These are phyloP conservation scores for Calonectria pseudoreteaudii DNA, from an alignment of 2,329 filamentous ascomycete genomes.

Conservation along the genomic window DNA sequence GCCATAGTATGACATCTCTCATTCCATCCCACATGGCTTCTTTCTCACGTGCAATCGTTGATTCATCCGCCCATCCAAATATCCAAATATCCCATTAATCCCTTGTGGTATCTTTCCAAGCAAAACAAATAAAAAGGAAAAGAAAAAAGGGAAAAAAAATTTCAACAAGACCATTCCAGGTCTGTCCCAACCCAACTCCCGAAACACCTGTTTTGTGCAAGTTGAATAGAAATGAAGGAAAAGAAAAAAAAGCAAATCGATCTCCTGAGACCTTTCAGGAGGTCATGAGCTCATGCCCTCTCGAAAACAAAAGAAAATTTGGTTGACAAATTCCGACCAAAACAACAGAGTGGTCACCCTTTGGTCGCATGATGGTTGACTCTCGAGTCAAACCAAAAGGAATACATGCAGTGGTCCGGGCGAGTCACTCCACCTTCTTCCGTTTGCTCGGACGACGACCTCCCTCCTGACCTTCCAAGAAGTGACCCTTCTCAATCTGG, in stretches of 20 bases:
- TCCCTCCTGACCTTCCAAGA: constrained; percentile 57
- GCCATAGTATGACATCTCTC: constrained; percentile 1
- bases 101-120: constrained; percentile 34
- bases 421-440: constrained; percentile 52
- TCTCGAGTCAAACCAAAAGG: not conserved
- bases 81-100: constrained; percentile 23
- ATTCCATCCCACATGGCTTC: constrained; percentile 10
- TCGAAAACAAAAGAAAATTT: not conserved
- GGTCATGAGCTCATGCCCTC: not conserved
- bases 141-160: not conserved
- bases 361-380: not conserved
- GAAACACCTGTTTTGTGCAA: constrained; percentile 32
- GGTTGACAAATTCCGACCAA: not conserved
- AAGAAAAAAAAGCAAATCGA: constrained; percentile 16
- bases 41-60: constrained; percentile 1
- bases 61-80: not conserved
- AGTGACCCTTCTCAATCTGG: constrained; percentile 67
- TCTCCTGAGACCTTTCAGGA: not conserved
- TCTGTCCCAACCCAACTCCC: constrained; percentile 4
- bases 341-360: not conserved
- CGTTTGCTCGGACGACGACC: constrained; percentile 58
- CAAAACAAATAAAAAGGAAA: too few relatives aligned
- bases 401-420: not conserved
- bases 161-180: not conserved
- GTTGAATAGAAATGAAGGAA: constrained; percentile 16